phyloP scores from a whole-genome alignment of 345 rosid species.

The Populus tremula region DNA sequence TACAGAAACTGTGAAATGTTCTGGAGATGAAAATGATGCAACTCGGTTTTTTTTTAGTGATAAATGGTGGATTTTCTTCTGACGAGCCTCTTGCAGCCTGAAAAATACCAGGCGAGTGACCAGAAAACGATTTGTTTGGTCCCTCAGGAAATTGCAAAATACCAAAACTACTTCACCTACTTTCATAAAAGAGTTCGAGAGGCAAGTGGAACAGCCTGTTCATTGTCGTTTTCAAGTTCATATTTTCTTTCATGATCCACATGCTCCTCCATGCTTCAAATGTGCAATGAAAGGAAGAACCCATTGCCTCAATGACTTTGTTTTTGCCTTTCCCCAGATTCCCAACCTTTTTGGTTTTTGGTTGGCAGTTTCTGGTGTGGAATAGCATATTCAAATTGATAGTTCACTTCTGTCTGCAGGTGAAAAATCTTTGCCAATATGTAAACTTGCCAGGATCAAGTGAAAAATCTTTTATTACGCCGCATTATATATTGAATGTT shows the following conservation, averaged over 20 bases:
- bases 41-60: too few relatives aligned
- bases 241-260: neutral
- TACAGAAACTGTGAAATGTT: too few relatives aligned
- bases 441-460: neutral
- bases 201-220: conserved; percentile 7
- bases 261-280: neutral
- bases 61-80: too few relatives aligned
- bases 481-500: neutral
- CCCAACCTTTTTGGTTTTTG: neutral
- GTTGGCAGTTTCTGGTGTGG: conserved; percentile 10
- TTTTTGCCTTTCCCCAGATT: neutral
- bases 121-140: neutral
- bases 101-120: too few relatives aligned
- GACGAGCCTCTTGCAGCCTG: too few relatives aligned
- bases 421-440: neutral
- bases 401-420: neutral
- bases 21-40: too few relatives aligned
- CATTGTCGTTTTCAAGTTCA: neutral
- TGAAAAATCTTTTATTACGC: conserved; percentile 3
- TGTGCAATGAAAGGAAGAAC: neutral
- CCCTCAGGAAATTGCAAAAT: neutral
- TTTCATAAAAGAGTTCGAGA: neutral
- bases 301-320: neutral
- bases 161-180: neutral
- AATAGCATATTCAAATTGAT: neutral